phyloP scores from a whole-genome alignment of 768 basidiomycete species.

The Boletus rubroflammeus region DNA sequence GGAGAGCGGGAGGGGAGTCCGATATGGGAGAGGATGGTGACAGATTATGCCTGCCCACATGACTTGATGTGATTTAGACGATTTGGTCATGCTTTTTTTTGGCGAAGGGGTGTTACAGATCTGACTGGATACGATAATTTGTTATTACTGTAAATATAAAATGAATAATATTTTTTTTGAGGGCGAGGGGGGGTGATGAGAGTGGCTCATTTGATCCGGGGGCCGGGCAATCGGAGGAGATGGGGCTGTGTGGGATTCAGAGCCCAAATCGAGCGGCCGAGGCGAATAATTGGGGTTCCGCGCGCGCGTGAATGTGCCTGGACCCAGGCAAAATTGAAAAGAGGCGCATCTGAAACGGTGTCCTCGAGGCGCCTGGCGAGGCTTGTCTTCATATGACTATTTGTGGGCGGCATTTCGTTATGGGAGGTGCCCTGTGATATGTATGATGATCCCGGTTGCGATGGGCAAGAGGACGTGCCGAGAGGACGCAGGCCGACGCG shows the following conservation, averaged over 20 bases:
- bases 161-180: slow-evolving; percentile 4
- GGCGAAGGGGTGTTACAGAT: slow-evolving; percentile 5
- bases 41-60: slow-evolving; percentile 32
- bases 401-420: slow-evolving; percentile 19
- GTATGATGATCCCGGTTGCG: slow-evolving; percentile 25
- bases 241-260: slow-evolving; percentile 24
- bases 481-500: neutral
- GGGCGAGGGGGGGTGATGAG: slow-evolving; percentile 13
- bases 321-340: slow-evolving; percentile 20
- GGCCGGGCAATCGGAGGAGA: slow-evolving; percentile 10
- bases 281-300: slow-evolving; percentile 21
- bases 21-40: slow-evolving; percentile 21
- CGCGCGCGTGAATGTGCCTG: slow-evolving; percentile 27
- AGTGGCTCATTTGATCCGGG: slow-evolving; percentile 11
- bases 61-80: slow-evolving; percentile 19
- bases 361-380: slow-evolving; percentile 20
- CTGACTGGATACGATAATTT: slow-evolving; percentile 6
- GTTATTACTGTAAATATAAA: slow-evolving; percentile 11
- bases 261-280: slow-evolving; percentile 21
- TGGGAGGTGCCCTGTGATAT: slow-evolving; percentile 5
- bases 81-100: neutral
- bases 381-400: slow-evolving; percentile 22
- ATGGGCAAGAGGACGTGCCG: neutral
- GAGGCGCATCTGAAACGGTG: slow-evolving; percentile 30
- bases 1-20: slow-evolving; percentile 12